Base-by-base conservation (phyloP, 495 filamentous ascomycete species). In the Neurospora discreta region DNA sequence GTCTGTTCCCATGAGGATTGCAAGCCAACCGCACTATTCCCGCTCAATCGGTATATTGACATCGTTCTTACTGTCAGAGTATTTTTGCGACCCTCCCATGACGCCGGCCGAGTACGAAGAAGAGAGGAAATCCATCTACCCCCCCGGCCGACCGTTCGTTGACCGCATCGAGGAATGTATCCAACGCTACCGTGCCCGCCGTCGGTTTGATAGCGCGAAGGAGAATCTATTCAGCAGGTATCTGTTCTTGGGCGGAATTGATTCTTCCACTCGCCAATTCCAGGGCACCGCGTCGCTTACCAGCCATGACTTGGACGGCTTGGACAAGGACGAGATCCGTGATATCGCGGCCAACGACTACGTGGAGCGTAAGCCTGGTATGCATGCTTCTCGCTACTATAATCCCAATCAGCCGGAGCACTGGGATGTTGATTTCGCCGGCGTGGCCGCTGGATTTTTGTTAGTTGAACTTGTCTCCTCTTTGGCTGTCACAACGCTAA, bases 121-220 rank as follows among this genome's bases (percentile, higher is more conserved):
- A 68, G 91, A 95, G 77, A 80, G 75, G 41, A 60, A 73, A 0
- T 41, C 74, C 41, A 68, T 77, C 60, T 80, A 80, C 39, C 72
- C 77, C 13, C 67, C 71, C 23, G 44, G 76, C 69, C 74, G 77
- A 68, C 70, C 76, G 11, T 80, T 80, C 67, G 74, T 72, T 2
- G 75, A 76, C 60, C 93, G 95, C 52, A 92, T 98, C 20, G 90
- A 98, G 78, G 89, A 88, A 72, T 95, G 92, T 44, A 90, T 98
- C 40, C 90, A 93, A 72, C 91, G 93, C 10, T 99, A 89, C 83
- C 85, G 89, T 72, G 83, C 85, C 52, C 90, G 88, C 44, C 92
- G 94, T 33, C 93, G 91, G 71, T 85, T 97, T 70, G 87, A 93
- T 70, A 77, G 81, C 13, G 79, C 85, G 3, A 87, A 88, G 69